Evolutionary conservation across 2,329 filamentous ascomycete genomes (phyloP).

Genomic region (Thelonectria blattea): DNA sequence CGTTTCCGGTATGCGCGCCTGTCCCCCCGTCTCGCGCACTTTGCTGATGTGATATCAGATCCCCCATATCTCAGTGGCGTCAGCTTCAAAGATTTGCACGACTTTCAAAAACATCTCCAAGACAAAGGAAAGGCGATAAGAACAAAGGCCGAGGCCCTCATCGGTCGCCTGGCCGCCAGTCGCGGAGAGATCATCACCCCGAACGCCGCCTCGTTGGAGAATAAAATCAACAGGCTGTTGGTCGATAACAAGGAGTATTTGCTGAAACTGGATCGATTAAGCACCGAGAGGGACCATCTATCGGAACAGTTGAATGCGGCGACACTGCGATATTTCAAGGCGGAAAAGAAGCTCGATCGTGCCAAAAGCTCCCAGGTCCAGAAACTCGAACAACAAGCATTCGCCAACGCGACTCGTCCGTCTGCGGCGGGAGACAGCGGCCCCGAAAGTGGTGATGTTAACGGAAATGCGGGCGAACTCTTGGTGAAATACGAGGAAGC

Average conservation of each 20-base stretch:
- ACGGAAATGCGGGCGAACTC: slow-evolving; percentile 67
- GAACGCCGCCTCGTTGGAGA: slow-evolving; percentile 75
- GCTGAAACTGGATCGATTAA: slow-evolving; percentile 75
- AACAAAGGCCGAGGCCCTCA: slow-evolving; percentile 72
- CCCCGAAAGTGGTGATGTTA: slow-evolving; percentile 57
- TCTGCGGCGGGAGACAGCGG: slow-evolving; percentile 52
- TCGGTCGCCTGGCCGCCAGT: slow-evolving; percentile 59
- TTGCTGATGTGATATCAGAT: slow-evolving; percentile 49
- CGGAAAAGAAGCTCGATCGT: slow-evolving; percentile 92
- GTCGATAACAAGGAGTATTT: slow-evolving; percentile 83
- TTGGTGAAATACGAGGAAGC: slow-evolving; percentile 81
- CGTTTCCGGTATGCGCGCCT: slow-evolving; percentile 35
- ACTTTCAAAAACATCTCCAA: slow-evolving; percentile 83
- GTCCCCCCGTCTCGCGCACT: background rate
- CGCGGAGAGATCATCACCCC: slow-evolving; percentile 65
- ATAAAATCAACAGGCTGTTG: slow-evolving; percentile 75
- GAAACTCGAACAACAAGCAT: slow-evolving; percentile 88
- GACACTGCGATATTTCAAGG: slow-evolving; percentile 89
- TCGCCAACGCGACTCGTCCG: slow-evolving; percentile 69
- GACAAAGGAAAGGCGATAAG: slow-evolving; percentile 79
- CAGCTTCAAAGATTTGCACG: slow-evolving; percentile 66
- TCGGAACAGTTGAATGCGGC: slow-evolving; percentile 88
- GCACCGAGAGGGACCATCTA: slow-evolving; percentile 81
- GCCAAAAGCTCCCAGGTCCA: slow-evolving; percentile 88
- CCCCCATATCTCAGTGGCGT: slow-evolving; percentile 63